These are phyloP conservation scores for Penicillium sp. DNA, from an alignment of 2,329 filamentous ascomycete genomes.

Conservation along the genomic window DNA sequence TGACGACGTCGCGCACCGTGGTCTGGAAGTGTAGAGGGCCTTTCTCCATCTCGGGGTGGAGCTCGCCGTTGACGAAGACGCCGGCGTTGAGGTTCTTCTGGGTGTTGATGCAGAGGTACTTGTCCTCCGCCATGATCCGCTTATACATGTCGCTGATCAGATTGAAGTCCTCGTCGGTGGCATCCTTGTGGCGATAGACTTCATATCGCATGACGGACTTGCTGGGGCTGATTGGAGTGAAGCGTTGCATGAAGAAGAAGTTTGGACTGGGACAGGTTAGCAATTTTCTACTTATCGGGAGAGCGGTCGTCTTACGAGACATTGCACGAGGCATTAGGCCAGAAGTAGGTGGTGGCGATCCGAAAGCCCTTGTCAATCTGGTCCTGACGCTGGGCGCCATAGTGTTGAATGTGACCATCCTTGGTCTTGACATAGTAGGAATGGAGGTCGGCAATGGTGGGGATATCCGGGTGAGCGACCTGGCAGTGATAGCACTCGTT, in stretches of 20 bases:
- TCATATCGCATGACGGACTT: constrained; percentile 61
- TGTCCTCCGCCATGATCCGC: constrained; percentile 65
- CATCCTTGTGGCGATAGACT: constrained; percentile 61
- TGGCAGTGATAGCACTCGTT: constrained; percentile 48
- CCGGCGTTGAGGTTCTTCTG: constrained; percentile 62
- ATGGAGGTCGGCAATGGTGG: constrained; percentile 54
- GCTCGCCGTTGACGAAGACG: constrained; percentile 61
- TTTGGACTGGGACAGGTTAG: constrained; percentile 41
- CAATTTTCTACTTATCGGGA: neutral
- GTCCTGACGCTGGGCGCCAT: constrained; percentile 28
- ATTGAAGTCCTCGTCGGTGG: constrained; percentile 58
- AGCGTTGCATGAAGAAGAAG: constrained; percentile 65
- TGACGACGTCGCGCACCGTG: constrained; percentile 50
- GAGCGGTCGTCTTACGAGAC: constrained; percentile 28
- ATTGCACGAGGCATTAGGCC: constrained; percentile 38
- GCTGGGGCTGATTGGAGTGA: constrained; percentile 55
- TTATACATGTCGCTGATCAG: constrained; percentile 61
- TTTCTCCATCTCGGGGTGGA: constrained; percentile 61
- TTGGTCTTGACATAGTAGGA: constrained; percentile 54
- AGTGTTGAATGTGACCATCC: constrained; percentile 52
- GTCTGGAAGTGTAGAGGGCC: constrained; percentile 59
- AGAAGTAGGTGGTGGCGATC: constrained; percentile 32
- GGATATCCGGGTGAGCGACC: constrained; percentile 27
- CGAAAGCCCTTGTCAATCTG: constrained; percentile 25
- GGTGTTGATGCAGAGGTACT: constrained; percentile 58